Evolutionary conservation across 2,329 filamentous ascomycete species (phyloP), one percentile per base, ranked within the genome.

Genomic region (Hymenoscyphus salicellus): DNA sequence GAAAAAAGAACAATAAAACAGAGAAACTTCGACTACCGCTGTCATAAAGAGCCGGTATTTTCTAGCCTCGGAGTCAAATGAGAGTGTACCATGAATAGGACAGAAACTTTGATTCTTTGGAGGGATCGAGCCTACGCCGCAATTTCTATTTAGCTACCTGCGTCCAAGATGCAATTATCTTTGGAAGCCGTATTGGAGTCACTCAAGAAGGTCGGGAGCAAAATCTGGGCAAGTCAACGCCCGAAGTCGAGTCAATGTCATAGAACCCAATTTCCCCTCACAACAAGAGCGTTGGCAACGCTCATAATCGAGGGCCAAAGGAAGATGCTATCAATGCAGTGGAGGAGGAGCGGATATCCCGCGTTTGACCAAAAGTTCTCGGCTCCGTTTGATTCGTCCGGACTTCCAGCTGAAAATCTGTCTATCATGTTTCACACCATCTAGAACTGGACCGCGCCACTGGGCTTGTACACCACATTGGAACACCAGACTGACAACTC

Each of bases 321-420:
- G 23, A 52, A 23, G 20, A 23, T 20, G 20, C 46, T 23, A 49
- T 49, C 46, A 16, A 23, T 52, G 43, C 43, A 23, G 5, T n/a
- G 43, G 43, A 23, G n/a, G 10, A 20, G n/a, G 10, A 20, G n/a
- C 20, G 20, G 46, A 14, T 20, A 52, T 52, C 46, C 41, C 23
- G 46, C 20, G 46, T 52, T 26, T 49, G n/a, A 26, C 43, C n/a
- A 49, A 7, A 49, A 52, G 20, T 26, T 26, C 23, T 52, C 20
- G 46, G 46, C n/a, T 26, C 46, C 20, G 20, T 52, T 23, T 52
- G 20, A 52, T 52, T 52, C 46, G 46, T 52, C 46, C 46, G 46
- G 46, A 52, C 46, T 52, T 52, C 46, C 46, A 52, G 46, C 46
- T 52, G 46, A 52, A 49, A 52, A 52, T 10, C 46, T 52, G 20